Evolutionary conservation across 75 land plant species (phyloP), one percentile per base, ranked within the genome.

Genomic region (Sequoiadendron giganteum): DNA sequence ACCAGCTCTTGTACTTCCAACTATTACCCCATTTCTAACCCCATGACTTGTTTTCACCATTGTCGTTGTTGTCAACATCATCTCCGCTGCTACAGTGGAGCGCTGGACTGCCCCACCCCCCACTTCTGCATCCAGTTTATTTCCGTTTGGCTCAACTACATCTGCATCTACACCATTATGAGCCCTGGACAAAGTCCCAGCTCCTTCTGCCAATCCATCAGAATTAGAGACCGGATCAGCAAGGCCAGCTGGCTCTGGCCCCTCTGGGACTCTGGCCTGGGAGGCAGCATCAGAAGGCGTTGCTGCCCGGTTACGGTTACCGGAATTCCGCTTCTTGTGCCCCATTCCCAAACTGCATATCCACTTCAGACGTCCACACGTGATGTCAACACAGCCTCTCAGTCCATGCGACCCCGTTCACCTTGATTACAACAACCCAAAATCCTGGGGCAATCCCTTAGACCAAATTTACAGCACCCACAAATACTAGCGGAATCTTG

Each of bases 281-380:
- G 42, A 19, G 54, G 34, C 54, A 28, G 47, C 30, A 30, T 32
- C 86, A 49, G 89, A 11, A 68, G 87, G 47, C 43, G 86, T 18
- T n/a, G 15, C 77, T 18, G 56, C 54, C 28, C 79, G 48, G 40
- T 85, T 88, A 48, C 88, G 91, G 28, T 86, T 87, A 61, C 70
- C 87, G 54, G 39, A 86, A 86, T 86, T 93, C 75, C 90, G 89
- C 91, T 91, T 91, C 85, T 91, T 89, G 39, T 87, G 86, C 88
- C 89, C 92, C 93, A 91, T 91, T 11, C 25, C 52, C 54, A 82
- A 32, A 82, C 84, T 47, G 48, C 84, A 82, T 82, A 47, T 82
- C 84, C 84, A 45, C 84, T 47, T 28, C 84, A 82, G 32, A 42
- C 84, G 30, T 49, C 49, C 48, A 45, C 84, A 82, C 84, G 30